These are phyloP conservation scores for Candolleomyces efflorescens DNA, from an alignment of 768 basidiomycete genomes.

Conservation along the genomic window DNA sequence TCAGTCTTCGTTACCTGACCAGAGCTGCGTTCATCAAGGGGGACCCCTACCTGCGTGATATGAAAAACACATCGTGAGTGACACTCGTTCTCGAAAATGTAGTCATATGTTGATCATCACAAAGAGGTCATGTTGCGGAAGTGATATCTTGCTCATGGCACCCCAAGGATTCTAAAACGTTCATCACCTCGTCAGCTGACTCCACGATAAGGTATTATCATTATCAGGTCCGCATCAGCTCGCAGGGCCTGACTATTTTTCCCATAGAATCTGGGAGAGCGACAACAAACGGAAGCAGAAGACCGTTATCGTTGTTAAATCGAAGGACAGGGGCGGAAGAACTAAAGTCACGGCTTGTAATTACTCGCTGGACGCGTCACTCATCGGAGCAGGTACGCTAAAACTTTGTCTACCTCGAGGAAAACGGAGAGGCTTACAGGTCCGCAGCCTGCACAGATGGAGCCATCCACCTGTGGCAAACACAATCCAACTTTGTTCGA, in stretches of 20 bases:
- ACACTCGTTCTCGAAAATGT: neutral
- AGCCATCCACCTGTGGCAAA: constrained; percentile 89
- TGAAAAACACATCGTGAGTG: constrained; percentile 95
- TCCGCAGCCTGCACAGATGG: constrained; percentile 82
- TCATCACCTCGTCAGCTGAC: constrained; percentile 94
- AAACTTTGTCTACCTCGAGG: constrained; percentile 9
- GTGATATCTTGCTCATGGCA: constrained; percentile 90
- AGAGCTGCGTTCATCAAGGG: constrained; percentile 87
- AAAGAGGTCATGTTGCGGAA: constrained; percentile 92
- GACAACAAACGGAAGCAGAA: constrained; percentile 94
- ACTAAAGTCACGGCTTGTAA: constrained; percentile 87
- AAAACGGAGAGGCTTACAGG: constrained; percentile 14
- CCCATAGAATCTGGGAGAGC: constrained; percentile 84
- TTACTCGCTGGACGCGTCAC: constrained; percentile 85
- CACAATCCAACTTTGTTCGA: constrained; percentile 88
- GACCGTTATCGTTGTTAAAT: constrained; percentile 93
- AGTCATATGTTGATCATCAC: constrained; percentile 6
- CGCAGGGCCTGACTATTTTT: too few species aligned
- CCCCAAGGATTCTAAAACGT: constrained; percentile 76
- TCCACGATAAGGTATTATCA: constrained; percentile 78
- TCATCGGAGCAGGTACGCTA: constrained; percentile 78
- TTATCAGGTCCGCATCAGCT: too few species aligned
- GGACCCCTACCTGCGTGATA: constrained; percentile 96
- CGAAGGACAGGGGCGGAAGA: constrained; percentile 89
- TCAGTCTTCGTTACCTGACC: constrained; percentile 47